Conservation (phyloP, 2,329 filamentous ascomycete species). For the Polychaeton citri region DNA sequence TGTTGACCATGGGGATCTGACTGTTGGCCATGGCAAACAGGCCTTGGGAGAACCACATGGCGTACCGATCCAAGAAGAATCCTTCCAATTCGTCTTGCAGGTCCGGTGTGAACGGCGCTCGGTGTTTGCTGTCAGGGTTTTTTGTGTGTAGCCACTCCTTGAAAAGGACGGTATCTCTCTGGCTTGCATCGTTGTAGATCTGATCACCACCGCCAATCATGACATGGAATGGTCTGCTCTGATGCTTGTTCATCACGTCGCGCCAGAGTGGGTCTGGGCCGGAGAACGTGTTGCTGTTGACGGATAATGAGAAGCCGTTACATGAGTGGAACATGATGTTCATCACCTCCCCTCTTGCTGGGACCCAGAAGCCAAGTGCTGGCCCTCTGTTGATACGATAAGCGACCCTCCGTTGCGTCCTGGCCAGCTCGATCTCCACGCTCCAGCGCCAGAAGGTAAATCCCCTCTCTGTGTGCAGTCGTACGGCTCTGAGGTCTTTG, state of each 20-base stretch:
- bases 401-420: constrained; percentile 70
- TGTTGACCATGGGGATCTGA: constrained; percentile 97
- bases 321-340: constrained; percentile 99
- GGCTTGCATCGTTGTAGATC: constrained; percentile 83
- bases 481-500: constrained; percentile 68
- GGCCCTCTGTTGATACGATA: constrained; percentile 93
- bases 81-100: constrained; percentile 80
- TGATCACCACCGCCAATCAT: constrained; percentile 98
- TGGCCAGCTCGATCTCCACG: constrained; percentile 73
- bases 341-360: constrained; percentile 72
- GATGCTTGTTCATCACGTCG: constrained; percentile 86
- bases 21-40: constrained; percentile 84
- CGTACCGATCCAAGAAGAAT: constrained; percentile 81
- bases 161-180: constrained; percentile 62
- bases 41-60: constrained; percentile 92
- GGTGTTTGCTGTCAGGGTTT: constrained; percentile 67
- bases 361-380: constrained; percentile 86
- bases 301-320: constrained; percentile 81
- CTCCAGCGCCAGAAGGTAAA: constrained; percentile 97
- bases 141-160: constrained; percentile 72
- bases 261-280: constrained; percentile 95
- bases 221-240: constrained; percentile 85
- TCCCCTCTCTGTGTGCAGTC: constrained; percentile 72
- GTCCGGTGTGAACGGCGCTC: constrained; percentile 60
- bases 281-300: constrained; percentile 66